phyloP scores from a whole-genome alignment of 768 basidiomycete genomes.

The Rhizopogon salebrosus region DNA sequence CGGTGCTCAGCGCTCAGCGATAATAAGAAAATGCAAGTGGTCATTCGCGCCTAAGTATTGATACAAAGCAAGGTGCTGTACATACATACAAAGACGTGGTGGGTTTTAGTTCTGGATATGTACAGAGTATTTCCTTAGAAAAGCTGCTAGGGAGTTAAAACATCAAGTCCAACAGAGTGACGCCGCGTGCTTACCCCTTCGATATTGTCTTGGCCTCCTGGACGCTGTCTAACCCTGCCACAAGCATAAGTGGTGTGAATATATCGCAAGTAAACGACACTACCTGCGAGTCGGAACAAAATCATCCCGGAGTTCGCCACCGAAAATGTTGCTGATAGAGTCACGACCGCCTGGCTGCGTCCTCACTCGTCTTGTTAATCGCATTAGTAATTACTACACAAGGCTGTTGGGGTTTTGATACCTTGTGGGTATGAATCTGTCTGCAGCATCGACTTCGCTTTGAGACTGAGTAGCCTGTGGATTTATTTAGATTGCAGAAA shows the following conservation, averaged over 20 bases:
- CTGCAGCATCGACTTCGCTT: background rate
- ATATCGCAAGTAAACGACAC: slow-evolving; percentile 5
- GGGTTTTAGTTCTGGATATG: background rate
- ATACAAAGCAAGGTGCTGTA: background rate
- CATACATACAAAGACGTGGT: background rate
- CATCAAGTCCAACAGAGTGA: slow-evolving; percentile 1
- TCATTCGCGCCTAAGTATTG: background rate
- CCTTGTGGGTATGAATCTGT: slow-evolving; percentile 46
- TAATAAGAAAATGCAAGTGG: too few relatives aligned
- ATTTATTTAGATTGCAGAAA: background rate
- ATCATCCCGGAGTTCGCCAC: slow-evolving; percentile 32
- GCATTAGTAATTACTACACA: background rate
- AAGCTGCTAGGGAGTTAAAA: slow-evolving; percentile 18
- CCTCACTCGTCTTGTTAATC: slow-evolving; percentile 26
- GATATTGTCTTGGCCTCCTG: slow-evolving; percentile 64
- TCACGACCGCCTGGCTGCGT: slow-evolving; percentile 24
- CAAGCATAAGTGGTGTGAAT: background rate
- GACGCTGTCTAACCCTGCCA: slow-evolving; percentile 58
- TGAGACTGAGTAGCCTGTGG: background rate
- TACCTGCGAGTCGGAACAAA: slow-evolving; percentile 73
- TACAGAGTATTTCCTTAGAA: slow-evolving; percentile 12
- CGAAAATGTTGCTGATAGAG: slow-evolving; percentile 39
- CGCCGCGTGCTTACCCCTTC: slow-evolving; percentile 26
- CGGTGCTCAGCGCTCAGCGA: background rate
- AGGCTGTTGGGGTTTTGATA: slow-evolving; percentile 9